Percentiles rank a stretch among this genome's conserved stretches.
Conservation (phyloP, 2,329 filamentous ascomycete species). For the Aurifilum marmelostoma region DNA sequence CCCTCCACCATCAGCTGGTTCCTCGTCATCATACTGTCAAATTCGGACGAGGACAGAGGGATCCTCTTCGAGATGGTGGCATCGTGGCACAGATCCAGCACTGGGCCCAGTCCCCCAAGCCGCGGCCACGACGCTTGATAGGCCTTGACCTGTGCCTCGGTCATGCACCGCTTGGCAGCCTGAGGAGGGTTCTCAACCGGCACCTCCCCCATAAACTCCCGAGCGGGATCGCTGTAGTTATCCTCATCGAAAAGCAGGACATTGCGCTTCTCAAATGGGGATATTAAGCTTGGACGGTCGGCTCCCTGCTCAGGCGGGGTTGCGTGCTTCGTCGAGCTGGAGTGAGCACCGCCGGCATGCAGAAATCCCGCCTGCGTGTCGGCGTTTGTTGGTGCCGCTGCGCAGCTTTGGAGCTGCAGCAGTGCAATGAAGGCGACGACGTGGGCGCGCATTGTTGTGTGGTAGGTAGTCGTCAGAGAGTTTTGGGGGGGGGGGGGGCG, state of each 20-base stretch:
- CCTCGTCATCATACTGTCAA: neutral
- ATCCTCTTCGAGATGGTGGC: neutral
- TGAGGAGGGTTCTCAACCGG: neutral
- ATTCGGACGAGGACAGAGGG: neutral
- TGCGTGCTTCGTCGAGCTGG: neutral
- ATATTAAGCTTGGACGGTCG: neutral
- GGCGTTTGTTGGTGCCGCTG: neutral
- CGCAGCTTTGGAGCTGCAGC: conserved; percentile 12
- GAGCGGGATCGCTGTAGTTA: too few relatives aligned
- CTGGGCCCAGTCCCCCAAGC: neutral
- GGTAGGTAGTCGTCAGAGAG: neutral
- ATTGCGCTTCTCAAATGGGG: neutral
- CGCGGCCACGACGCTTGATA: neutral
- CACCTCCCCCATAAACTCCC: too few relatives aligned
- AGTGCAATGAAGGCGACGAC: neutral
- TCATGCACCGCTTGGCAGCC: neutral
- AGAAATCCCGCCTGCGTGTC: neutral
- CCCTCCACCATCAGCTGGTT: neutral
- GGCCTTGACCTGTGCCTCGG: neutral
- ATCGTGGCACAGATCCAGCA: neutral
- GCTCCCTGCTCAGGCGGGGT: neutral
- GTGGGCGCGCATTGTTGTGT: conserved; percentile 1
- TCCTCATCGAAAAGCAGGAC: too few relatives aligned
- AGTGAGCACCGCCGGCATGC: neutral
- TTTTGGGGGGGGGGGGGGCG: too few relatives aligned